A percentile compares a stretch with the other conserved stretches of the same genome.
Conservation (phyloP, 768 basidiomycete species). For the Tylopilus plumbeoviolaceoides region DNA sequence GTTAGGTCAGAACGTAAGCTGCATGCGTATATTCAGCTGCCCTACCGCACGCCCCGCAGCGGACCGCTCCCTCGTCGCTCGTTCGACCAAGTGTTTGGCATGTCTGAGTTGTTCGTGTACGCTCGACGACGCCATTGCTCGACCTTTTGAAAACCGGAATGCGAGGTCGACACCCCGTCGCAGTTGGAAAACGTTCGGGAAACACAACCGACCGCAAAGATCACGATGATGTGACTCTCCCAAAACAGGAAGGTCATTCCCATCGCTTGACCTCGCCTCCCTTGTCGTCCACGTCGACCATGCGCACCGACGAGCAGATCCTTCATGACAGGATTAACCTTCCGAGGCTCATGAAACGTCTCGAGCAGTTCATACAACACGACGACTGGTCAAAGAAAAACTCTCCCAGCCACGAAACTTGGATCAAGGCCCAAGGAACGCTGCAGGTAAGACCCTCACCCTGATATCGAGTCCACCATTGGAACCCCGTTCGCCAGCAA, state of each 20-base stretch:
- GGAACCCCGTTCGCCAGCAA: slow-evolving; percentile 26
- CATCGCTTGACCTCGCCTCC: slow-evolving; percentile 9
- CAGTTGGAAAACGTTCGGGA: background rate
- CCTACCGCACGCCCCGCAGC: slow-evolving; percentile 39
- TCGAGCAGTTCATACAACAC: slow-evolving; percentile 50
- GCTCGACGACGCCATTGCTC: slow-evolving; percentile 20
- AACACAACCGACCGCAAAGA: slow-evolving; percentile 12
- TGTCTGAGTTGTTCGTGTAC: slow-evolving; percentile 15
- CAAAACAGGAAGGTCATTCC: slow-evolving; percentile 24
- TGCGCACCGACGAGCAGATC: slow-evolving; percentile 30
- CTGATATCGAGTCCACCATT: background rate
- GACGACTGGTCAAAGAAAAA: slow-evolving; percentile 33
- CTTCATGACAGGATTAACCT: slow-evolving; percentile 69
- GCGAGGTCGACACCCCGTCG: background rate
- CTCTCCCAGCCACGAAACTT: slow-evolving; percentile 31
- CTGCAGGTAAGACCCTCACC: slow-evolving; percentile 45
- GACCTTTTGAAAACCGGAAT: too few species aligned
- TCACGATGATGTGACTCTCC: slow-evolving; percentile 4
- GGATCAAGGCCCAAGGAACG: slow-evolving; percentile 53
- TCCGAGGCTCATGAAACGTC: slow-evolving; percentile 50
- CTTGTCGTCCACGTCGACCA: background rate
- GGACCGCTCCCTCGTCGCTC: slow-evolving; percentile 39
- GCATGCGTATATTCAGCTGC: background rate
- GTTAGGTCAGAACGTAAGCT: slow-evolving; percentile 4
- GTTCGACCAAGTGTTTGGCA: slow-evolving; percentile 38